Evolutionary conservation across 129 eudicot genomes (phyloP), one percentile per base, ranked within the genome.

Genomic region (Arctium lappa): DNA sequence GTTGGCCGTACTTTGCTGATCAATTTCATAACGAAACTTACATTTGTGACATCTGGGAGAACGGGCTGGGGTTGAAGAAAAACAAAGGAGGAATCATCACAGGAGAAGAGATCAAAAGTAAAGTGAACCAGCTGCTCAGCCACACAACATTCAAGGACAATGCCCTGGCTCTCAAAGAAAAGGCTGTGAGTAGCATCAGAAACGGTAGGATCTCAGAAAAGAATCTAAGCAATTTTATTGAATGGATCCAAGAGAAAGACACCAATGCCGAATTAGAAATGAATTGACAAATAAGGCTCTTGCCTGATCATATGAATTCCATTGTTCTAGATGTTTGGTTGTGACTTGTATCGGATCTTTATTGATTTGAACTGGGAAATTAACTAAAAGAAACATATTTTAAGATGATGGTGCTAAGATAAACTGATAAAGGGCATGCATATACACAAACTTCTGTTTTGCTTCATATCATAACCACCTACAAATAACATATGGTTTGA

Each of bases 1-100:
- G 97, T 22, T 89, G 97, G 97, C 92, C 94, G 2, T 84, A 85
- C 31, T 86, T 84, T 38, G 91, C 83, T 1, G 94, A 90, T 69
- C 92, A 88, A 22, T 68, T 88, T 78, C 85, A 86, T 18, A 81
- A 82, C 11, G 77, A 68, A 73, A 84, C 78, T 48, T 90, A 86
- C 33, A 65, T 90, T 6, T 86, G 86, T 71, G 90, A 90, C 69
- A 76, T 63, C 1, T 88, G 91, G 91, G 84, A 70, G 77, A 84
- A 81, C 36, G 93, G 93, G 0, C 7, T 86, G 15, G 50, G 15
- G 22, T 79, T 86, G 71, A 60, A 80, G 30, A 69, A 80, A 5
- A 86, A 90, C 48, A 84, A 83, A 12, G 80, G 34, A 8, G 86
- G 87, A 11, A 72, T 83, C 27, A 72, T 86, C 53, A 80, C 85